Evolutionary conservation across 306 rosid genomes (phyloP).

Genomic region (Castanea mollissima): DNA sequence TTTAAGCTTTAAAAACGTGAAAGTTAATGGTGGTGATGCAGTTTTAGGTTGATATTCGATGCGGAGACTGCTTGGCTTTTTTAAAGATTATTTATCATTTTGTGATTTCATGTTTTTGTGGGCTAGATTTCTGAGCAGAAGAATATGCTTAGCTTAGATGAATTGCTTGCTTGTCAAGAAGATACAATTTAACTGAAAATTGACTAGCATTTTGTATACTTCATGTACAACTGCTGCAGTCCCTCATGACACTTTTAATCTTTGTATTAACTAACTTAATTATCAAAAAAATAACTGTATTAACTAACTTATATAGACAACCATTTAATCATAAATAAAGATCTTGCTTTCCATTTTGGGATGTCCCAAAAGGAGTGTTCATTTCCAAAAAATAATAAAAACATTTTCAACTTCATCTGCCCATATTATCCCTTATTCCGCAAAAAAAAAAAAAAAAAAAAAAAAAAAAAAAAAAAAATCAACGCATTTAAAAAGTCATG

Average conservation of each 20-base stretch:
- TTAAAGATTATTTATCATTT: background rate
- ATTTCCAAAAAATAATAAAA: background rate
- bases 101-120: background rate
- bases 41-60: too few species aligned
- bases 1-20: background rate
- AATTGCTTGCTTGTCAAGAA: background rate
- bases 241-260: background rate
- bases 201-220: background rate
- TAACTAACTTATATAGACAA: background rate
- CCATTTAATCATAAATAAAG: background rate
- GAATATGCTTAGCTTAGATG: background rate
- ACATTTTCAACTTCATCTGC: background rate
- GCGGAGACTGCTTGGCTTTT: background rate
- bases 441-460: too few species aligned
- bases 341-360: background rate
- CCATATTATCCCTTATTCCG: too few species aligned
- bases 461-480: too few species aligned
- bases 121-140: background rate
- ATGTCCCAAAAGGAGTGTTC: background rate
- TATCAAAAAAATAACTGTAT: background rate
- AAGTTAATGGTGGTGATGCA: too few species aligned
- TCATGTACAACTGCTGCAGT: background rate
- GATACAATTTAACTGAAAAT: too few species aligned
- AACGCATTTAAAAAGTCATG: too few species aligned
- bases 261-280: too few species aligned